Evolutionary conservation across 176 grass and related monocot genomes (phyloP), one percentile per base, ranked within the genome.

Genomic region (Neostapfia colusana): DNA sequence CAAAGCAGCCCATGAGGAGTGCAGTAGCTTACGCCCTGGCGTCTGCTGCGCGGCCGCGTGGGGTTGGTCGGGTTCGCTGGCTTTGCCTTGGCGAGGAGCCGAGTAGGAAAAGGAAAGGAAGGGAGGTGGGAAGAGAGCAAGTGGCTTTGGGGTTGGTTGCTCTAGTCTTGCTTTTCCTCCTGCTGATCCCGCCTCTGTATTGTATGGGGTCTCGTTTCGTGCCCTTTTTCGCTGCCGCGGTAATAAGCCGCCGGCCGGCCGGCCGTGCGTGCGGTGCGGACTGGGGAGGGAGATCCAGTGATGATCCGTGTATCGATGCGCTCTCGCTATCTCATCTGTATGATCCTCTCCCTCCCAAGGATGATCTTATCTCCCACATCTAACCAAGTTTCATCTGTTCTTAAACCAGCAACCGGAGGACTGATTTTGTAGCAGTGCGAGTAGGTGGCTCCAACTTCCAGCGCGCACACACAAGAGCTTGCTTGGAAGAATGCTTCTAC

Each of bases 1-100:
- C 25, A 56, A 87, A 99, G 85, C 92, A 95, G 1, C 96, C 96
- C 96, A 99, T 98, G 24, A 43, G 77, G 72, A 43, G 40, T 35
- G 56, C 41, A 17, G 10, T 15, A 3, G 36, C 45, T 68, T 31
- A 41, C 40, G 70, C 26, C 26, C 27, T 69, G 62, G n/a, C n/a
- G n/a, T n/a, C n/a, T n/a, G n/a, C 31, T 31, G 31, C 31, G 31
- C 31, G 42, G 26, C n/a, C 24, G 58, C 3, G 59, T 0, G 66
- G 74, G 69, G 40, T 26, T 20, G 59, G 62, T 41, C 25, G 42
- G 62, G 31, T 24, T 36, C 21, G 40, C 58, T 59, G 15, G 12
- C 54, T 21, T 25, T 53, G 53, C 42, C 49, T 42, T 26, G 79
- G 26, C 68, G 46, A 60, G 63, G 4, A 68, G 67, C 67, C 13